A percentile compares a stretch with the other conserved stretches of the same genome.
Conservation (phyloP, 257 asterid species). For the Capsicum chinense region DNA sequence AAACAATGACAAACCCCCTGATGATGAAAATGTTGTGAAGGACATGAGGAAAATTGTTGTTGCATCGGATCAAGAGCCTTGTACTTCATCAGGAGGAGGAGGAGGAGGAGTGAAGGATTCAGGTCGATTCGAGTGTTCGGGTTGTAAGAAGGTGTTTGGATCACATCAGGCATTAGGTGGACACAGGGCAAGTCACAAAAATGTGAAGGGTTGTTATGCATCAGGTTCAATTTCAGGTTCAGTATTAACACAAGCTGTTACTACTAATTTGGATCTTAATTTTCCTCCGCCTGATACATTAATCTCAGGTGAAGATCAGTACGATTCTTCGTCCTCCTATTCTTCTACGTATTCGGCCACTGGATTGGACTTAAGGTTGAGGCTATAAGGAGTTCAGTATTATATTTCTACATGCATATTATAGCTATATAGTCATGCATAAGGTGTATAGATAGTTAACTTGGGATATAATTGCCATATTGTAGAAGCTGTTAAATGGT, state of each 20-base stretch:
- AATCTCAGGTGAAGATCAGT: constrained; percentile 33
- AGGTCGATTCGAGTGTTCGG: constrained; percentile 63
- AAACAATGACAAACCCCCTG: neutral
- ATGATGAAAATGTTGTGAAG: neutral
- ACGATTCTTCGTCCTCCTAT: constrained; percentile 39
- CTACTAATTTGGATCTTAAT: constrained; percentile 60
- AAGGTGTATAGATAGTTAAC: neutral
- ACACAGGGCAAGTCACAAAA: constrained; percentile 87
- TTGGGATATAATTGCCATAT: neutral
- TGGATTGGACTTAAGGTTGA: constrained; percentile 62
- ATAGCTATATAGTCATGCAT: neutral
- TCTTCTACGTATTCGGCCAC: constrained; percentile 27
- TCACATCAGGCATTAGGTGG: constrained; percentile 91
- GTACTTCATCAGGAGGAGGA: constrained; percentile 20
- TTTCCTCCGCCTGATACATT: constrained; percentile 36
- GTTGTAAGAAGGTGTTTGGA: constrained; percentile 83
- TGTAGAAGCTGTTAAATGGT: neutral
- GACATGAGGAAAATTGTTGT: neutral
- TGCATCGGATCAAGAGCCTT: constrained; percentile 21
- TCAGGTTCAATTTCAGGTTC: constrained; percentile 55
- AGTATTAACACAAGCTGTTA: constrained; percentile 73
- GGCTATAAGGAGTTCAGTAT: constrained; percentile 42
- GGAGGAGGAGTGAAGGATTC: neutral
- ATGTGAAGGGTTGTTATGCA: constrained; percentile 85
- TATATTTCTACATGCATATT: neutral